phyloP scores from a whole-genome alignment of 352 stramenopile genomes.

The Globisporangium emineosum region DNA sequence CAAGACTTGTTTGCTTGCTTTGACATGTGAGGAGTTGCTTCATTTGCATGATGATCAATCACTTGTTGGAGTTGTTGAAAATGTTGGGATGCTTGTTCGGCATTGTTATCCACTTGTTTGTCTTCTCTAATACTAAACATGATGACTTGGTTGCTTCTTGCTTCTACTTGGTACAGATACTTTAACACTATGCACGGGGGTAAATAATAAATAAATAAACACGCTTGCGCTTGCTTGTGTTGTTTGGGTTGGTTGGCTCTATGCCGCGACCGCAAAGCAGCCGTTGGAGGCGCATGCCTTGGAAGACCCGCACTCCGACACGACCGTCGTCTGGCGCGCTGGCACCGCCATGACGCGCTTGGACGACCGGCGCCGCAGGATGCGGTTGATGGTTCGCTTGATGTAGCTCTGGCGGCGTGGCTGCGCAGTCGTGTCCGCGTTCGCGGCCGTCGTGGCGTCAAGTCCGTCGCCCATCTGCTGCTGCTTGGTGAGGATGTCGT shows the following conservation, averaged over 20 bases:
- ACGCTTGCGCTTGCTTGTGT: neutral
- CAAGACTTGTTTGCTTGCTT: neutral
- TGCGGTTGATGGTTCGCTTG: conserved; percentile 41
- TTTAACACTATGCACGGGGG: conserved; percentile 8
- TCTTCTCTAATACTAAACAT: conserved; percentile 4
- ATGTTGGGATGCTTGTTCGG: neutral
- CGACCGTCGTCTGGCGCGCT: conserved; percentile 13
- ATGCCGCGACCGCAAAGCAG: conserved; percentile 7
- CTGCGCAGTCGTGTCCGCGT: neutral
- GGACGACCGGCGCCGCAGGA: conserved; percentile 39
- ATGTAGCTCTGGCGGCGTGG: conserved; percentile 17
- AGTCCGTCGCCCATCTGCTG: conserved; percentile 16
- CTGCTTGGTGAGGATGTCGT: conserved; percentile 18
- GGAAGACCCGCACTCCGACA: conserved; percentile 13
- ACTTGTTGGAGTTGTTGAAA: neutral
- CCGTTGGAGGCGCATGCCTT: conserved; percentile 2
- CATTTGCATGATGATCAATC: neutral
- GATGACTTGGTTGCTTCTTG: neutral
- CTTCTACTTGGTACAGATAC: conserved; percentile 14
- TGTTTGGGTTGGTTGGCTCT: neutral
- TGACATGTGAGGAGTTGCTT: neutral
- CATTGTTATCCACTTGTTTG: neutral
- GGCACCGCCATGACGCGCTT: conserved; percentile 47
- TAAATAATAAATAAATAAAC: conserved; percentile 17
- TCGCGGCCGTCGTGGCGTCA: neutral